phyloP scores from a whole-genome alignment of 2,329 filamentous ascomycete species.

The Exophiala bonariae region DNA sequence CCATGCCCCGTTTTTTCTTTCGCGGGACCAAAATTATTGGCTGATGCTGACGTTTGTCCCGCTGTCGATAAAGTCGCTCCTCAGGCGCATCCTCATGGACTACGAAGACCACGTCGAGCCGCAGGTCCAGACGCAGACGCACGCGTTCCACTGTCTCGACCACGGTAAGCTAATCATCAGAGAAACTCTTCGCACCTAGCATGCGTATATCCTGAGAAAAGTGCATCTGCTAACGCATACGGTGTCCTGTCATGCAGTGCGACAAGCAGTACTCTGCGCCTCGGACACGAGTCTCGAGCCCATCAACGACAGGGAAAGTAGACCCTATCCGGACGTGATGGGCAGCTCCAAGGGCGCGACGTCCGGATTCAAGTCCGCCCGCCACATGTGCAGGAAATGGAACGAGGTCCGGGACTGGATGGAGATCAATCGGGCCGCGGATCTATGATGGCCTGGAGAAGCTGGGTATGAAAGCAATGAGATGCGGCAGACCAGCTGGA shows the following conservation, averaged over 20 bases:
- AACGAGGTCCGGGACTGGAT: neutral
- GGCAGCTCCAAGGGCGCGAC: too few relatives aligned
- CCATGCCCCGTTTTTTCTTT: too few relatives aligned
- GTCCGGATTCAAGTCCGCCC: neutral
- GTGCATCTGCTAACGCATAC: too few relatives aligned
- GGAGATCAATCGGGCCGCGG: neutral
- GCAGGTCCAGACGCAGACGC: neutral
- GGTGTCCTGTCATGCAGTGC: too few relatives aligned
- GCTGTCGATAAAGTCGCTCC: slow-evolving; percentile 4
- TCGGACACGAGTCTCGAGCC: slow-evolving; percentile 23
- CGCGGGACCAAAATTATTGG: neutral
- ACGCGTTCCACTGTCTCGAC: slow-evolving; percentile 14
- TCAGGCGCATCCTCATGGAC: slow-evolving; percentile 13
- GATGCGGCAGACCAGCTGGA: too few relatives aligned
- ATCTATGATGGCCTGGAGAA: too few relatives aligned
- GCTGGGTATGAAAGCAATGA: too few relatives aligned
- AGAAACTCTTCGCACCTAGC: too few relatives aligned
- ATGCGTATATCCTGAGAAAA: neutral
- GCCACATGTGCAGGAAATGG: neutral
- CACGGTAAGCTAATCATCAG: slow-evolving; percentile 12
- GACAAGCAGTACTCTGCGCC: slow-evolving; percentile 21
- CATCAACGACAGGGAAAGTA: neutral
- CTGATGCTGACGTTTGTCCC: neutral
- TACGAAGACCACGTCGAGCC: slow-evolving; percentile 5
- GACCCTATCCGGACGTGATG: neutral